Evolutionary conservation across 2,329 filamentous ascomycete genomes (phyloP).

Genomic region (Pseudopithomyces maydicus): DNA sequence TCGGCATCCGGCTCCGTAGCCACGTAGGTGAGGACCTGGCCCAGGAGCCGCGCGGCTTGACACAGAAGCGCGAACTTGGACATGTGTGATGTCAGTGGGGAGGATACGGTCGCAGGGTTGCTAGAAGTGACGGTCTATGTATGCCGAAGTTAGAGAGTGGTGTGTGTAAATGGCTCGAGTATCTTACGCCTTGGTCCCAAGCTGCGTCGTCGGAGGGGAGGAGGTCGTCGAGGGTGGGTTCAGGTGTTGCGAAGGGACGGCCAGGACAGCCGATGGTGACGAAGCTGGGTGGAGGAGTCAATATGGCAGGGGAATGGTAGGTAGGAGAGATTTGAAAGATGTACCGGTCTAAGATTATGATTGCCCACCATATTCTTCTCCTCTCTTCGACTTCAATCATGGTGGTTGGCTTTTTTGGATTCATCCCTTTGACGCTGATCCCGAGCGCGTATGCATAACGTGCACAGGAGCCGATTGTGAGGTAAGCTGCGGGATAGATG

Average conservation of each 20-base stretch:
- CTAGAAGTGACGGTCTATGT: not conserved
- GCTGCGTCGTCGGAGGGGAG: conserved; percentile 13
- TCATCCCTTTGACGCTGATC: conserved; percentile 1
- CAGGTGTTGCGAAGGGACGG: conserved; percentile 6
- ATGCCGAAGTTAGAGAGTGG: not conserved
- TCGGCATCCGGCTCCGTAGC: conserved; percentile 15
- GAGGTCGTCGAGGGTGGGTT: conserved; percentile 14
- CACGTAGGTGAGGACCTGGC: conserved; percentile 10
- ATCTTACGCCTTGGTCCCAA: conserved; percentile 7
- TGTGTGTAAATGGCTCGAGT: no score
- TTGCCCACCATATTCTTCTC: conserved; percentile 32
- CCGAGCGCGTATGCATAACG: conserved; percentile 27
- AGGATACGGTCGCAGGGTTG: conserved; percentile 15
- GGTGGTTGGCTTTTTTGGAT: conserved; percentile 1
- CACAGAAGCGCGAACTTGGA: conserved; percentile 22
- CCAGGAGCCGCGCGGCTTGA: conserved; percentile 16
- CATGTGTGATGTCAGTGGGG: conserved; percentile 27
- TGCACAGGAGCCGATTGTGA: conserved; percentile 31
- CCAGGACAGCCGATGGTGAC: conserved; percentile 11
- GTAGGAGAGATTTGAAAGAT: no score
- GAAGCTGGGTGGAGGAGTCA: no score
- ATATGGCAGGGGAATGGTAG: no score
- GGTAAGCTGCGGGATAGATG: conserved; percentile 45
- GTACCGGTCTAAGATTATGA: conserved; percentile 29
- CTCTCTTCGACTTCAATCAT: conserved; percentile 28